Conservation (phyloP, 352 stramenopile species). For the Pythium grandisporangium region DNA sequence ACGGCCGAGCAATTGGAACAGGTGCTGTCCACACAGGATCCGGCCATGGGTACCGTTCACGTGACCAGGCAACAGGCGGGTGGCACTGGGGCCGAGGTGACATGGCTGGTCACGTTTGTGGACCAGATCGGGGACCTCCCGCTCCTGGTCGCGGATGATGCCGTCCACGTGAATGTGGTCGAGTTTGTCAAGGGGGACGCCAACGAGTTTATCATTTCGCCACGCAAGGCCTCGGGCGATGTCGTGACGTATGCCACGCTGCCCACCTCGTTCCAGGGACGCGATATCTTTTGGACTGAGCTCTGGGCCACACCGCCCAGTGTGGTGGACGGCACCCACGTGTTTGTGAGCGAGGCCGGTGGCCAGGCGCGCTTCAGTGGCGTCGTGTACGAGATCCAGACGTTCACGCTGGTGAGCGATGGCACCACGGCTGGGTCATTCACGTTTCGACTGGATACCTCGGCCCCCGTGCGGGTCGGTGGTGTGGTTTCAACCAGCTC, state of each 20-base stretch:
- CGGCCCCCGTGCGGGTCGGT: constrained; percentile 27
- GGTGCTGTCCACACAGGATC: constrained; percentile 20
- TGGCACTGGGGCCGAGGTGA: constrained; percentile 33
- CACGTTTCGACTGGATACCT: constrained; percentile 69
- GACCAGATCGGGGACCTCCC: constrained; percentile 73
- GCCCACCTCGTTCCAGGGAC: constrained; percentile 75
- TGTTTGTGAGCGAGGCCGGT: constrained; percentile 88
- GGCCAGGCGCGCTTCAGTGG: constrained; percentile 85
- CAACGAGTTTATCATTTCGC: constrained; percentile 94
- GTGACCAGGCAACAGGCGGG: constrained; percentile 47
- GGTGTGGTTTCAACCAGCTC: constrained; percentile 35
- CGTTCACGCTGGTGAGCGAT: constrained; percentile 64
- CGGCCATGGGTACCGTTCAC: constrained; percentile 37
- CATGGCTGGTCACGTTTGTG: constrained; percentile 86
- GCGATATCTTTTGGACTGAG: constrained; percentile 95
- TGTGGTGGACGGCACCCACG: constrained; percentile 83
- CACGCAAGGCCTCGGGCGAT: constrained; percentile 87
- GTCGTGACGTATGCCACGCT: constrained; percentile 85
- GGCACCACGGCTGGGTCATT: constrained; percentile 58
- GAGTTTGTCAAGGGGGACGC: constrained; percentile 91
- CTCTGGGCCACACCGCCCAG: constrained; percentile 80
- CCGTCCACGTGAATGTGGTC: constrained; percentile 37
- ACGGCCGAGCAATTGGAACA: constrained; percentile 30
- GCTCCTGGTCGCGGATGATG: constrained; percentile 41
- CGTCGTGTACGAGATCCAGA: constrained; percentile 87